phyloP scores from a whole-genome alignment of 1,139 yeast species.

The Citeromyces hawaiiensis region DNA sequence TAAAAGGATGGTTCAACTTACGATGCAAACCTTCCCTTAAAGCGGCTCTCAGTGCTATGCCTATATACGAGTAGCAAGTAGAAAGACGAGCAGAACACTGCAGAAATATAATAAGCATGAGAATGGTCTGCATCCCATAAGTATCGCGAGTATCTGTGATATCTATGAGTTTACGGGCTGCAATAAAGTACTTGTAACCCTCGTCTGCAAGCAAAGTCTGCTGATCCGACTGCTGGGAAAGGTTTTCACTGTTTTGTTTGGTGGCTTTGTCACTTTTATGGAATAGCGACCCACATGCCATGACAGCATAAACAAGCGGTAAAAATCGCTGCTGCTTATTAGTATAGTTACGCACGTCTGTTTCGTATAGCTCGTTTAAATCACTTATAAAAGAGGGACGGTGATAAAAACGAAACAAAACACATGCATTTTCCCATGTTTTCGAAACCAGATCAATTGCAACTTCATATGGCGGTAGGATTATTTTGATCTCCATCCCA shows the following conservation, averaged over 20 bases:
- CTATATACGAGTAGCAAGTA: slow-evolving; percentile 84
- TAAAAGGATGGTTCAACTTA: slow-evolving; percentile 49
- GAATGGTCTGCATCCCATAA: slow-evolving; percentile 64
- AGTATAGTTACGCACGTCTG: slow-evolving; percentile 57
- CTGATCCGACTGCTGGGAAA: slow-evolving; percentile 21
- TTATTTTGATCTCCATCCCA: slow-evolving; percentile 44
- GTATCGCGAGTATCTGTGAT: slow-evolving; percentile 47
- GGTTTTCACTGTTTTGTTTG: slow-evolving; percentile 16
- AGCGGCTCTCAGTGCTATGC: slow-evolving; percentile 84
- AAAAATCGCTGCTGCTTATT: slow-evolving; percentile 64
- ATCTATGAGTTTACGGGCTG: slow-evolving; percentile 68
- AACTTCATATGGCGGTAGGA: slow-evolving; percentile 62
- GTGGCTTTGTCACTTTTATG: slow-evolving; percentile 26
- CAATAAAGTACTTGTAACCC: slow-evolving; percentile 73
- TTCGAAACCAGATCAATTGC: slow-evolving; percentile 61
- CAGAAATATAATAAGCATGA: slow-evolving; percentile 59
- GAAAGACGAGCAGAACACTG: slow-evolving; percentile 87
- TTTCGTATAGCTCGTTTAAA: slow-evolving; percentile 42
- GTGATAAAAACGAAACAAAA: slow-evolving; percentile 73
- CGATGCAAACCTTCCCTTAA: slow-evolving; percentile 82
- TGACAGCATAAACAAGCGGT: slow-evolving; percentile 63
- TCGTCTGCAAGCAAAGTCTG: slow-evolving; percentile 45
- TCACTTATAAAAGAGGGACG: slow-evolving; percentile 62
- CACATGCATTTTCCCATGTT: slow-evolving; percentile 83
- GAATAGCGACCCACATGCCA: slow-evolving; percentile 68